Evolutionary conservation across 768 basidiomycete genomes (phyloP).

Genomic region (Fomitopsis serialis): DNA sequence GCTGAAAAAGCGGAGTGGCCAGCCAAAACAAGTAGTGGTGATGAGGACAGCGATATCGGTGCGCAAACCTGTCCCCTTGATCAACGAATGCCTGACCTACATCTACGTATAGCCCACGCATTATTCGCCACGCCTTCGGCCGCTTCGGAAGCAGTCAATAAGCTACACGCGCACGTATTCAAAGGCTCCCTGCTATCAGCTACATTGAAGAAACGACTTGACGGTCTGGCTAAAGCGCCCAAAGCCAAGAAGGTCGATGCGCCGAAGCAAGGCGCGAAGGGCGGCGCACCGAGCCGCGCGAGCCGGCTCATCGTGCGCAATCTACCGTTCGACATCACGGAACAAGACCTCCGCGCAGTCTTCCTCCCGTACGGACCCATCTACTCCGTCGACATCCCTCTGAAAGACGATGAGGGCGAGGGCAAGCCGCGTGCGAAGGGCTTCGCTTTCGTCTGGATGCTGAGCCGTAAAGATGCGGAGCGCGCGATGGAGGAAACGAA

Average conservation of each 20-base stretch:
- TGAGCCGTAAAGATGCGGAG: constrained; percentile 81
- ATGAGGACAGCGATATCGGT: constrained; percentile 51
- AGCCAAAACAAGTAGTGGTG: constrained; percentile 34
- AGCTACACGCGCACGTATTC: constrained; percentile 90
- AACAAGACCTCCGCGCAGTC: constrained; percentile 76
- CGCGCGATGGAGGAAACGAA: constrained; percentile 76
- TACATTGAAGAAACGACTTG: constrained; percentile 80
- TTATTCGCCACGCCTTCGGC: constrained; percentile 62
- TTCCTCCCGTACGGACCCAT: constrained; percentile 90
- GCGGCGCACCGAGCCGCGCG: constrained; percentile 56
- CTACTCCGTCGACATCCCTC: constrained; percentile 77
- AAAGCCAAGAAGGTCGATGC: constrained; percentile 21
- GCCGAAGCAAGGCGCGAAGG: constrained; percentile 19
- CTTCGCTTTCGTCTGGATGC: constrained; percentile 95
- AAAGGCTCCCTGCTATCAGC: constrained; percentile 85
- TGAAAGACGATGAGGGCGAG: constrained; percentile 25
- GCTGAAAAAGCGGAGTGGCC: constrained; percentile 76
- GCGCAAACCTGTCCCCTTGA: constrained; percentile 9
- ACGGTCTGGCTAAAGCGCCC: constrained; percentile 51
- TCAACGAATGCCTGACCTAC: not conserved
- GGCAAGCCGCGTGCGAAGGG: constrained; percentile 50
- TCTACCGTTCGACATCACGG: constrained; percentile 76
- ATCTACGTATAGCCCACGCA: constrained; percentile 52
- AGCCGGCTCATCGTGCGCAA: constrained; percentile 90
- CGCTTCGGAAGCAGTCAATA: constrained; percentile 67